Conservation (phyloP, 257 asterid species). For the Asclepias syriaca region DNA sequence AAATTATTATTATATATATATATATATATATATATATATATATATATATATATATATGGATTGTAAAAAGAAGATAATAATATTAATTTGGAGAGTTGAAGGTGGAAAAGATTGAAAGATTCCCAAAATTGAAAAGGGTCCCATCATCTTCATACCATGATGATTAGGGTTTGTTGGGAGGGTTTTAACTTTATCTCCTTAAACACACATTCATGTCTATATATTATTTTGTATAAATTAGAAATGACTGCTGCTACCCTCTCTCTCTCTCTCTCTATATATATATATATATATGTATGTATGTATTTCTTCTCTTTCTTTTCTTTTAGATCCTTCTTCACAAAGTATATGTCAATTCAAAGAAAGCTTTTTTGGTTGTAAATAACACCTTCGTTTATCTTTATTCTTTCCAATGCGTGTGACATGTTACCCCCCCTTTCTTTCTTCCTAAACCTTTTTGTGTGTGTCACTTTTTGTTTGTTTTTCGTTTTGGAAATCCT, state of each 20-base stretch:
- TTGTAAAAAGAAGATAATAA: too few species aligned
- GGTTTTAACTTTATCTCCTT: conserved; percentile 8
- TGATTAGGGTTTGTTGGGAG: conserved; percentile 60
- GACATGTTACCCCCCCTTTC: conserved; percentile 48
- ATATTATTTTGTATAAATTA: conserved; percentile 6
- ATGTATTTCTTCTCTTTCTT: neutral
- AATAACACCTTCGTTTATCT: conserved; percentile 38
- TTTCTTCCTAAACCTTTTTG: neutral
- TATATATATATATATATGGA: too few species aligned
- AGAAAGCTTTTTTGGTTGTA: conserved; percentile 38
- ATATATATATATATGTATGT: neutral
- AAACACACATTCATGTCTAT: conserved; percentile 15
- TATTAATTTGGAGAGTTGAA: neutral
- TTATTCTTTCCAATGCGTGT: conserved; percentile 43
- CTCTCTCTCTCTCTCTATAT: neutral
- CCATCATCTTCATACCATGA: conserved; percentile 42
- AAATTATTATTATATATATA: too few species aligned
- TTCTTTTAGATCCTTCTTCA: conserved; percentile 46
- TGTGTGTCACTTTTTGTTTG: conserved; percentile 60
- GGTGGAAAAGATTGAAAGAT: conserved; percentile 32
- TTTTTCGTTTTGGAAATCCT: conserved; percentile 32
- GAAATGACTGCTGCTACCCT: conserved; percentile 20
- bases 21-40: too few species aligned
- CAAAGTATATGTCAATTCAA: conserved; percentile 51
- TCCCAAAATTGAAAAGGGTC: conserved; percentile 48